phyloP scores from a whole-genome alignment of 2,329 filamentous ascomycete genomes.

The Alternaria gansuensis region DNA sequence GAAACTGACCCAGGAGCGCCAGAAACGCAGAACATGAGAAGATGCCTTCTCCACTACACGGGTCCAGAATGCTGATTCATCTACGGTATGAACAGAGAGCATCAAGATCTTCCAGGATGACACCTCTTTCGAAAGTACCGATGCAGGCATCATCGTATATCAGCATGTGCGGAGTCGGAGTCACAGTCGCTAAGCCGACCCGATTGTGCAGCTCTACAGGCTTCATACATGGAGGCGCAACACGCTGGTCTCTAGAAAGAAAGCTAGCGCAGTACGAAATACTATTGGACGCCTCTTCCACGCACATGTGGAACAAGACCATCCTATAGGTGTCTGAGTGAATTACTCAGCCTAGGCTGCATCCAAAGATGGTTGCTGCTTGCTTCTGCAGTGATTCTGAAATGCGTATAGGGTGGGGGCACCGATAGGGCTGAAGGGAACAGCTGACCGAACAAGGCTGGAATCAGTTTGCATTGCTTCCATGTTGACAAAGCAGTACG shows the following conservation, averaged over 20 bases:
- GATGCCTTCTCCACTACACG: neutral
- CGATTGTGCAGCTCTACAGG: constrained; percentile 1
- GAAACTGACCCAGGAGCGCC: neutral
- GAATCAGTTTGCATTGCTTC: neutral
- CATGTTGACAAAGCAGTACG: constrained; percentile 21
- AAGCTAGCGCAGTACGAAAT: neutral
- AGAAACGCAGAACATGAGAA: neutral
- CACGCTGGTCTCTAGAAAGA: neutral
- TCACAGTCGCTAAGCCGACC: constrained; percentile 8
- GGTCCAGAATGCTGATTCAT: constrained; percentile 16
- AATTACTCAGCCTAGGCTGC: constrained; percentile 26
- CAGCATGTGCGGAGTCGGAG: constrained; percentile 6
- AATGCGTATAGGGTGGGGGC: constrained; percentile 1
- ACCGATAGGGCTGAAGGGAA: constrained; percentile 20
- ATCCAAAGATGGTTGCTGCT: neutral
- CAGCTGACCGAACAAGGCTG: constrained; percentile 25
- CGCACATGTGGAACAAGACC: neutral
- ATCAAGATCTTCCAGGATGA: constrained; percentile 2
- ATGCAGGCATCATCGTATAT: constrained; percentile 3
- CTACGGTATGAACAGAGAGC: neutral
- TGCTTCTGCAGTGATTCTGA: constrained; percentile 13
- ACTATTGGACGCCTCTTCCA: constrained; percentile 13
- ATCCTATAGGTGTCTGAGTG: constrained; percentile 5
- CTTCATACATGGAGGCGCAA: constrained; percentile 6
- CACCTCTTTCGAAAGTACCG: constrained; percentile 1